Conservation (phyloP, 2,329 filamentous ascomycete species). For the Ascochyta pisi region DNA sequence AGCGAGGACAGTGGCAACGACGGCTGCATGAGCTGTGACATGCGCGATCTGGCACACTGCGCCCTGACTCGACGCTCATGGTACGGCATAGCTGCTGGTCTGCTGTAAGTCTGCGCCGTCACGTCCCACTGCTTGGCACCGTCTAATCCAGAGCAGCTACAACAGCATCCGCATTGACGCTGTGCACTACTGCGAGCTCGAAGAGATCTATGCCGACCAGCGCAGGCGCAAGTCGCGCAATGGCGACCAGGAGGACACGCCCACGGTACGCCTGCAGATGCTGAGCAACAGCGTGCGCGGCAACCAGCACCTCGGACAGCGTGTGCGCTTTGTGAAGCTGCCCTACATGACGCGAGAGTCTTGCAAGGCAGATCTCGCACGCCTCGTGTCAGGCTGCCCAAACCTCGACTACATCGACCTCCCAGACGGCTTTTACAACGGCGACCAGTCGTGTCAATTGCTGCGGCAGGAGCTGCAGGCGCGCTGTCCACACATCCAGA, state of each 20-base stretch:
- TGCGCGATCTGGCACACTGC: conserved; percentile 85
- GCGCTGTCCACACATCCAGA: conserved; percentile 81
- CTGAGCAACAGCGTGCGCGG: conserved; percentile 84
- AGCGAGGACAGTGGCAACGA: conserved; percentile 81
- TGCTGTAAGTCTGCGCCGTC: conserved; percentile 64
- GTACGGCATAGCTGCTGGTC: conserved; percentile 63
- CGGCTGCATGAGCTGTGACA: conserved; percentile 91
- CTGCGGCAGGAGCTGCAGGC: conserved; percentile 85
- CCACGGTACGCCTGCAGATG: conserved; percentile 76
- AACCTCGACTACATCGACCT: conserved; percentile 90
- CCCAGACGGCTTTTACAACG: conserved; percentile 84
- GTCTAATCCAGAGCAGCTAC: conserved; percentile 64
- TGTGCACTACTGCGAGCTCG: conserved; percentile 91
- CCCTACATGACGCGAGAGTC: conserved; percentile 95
- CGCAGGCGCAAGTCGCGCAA: conserved; percentile 66
- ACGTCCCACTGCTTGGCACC: background rate
- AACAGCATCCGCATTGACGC: conserved; percentile 90
- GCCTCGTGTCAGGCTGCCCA: conserved; percentile 82
- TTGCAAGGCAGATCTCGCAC: conserved; percentile 81
- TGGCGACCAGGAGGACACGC: conserved; percentile 79
- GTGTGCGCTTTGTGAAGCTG: conserved; percentile 82
- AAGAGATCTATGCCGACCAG: conserved; percentile 79
- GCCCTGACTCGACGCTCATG: conserved; percentile 76
- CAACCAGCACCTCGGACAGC: conserved; percentile 71
- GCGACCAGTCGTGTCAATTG: conserved; percentile 76